Evolutionary conservation across 257 asterid species (phyloP), one percentile per base, ranked within the genome.

Genomic region (Perilla frutescens): DNA sequence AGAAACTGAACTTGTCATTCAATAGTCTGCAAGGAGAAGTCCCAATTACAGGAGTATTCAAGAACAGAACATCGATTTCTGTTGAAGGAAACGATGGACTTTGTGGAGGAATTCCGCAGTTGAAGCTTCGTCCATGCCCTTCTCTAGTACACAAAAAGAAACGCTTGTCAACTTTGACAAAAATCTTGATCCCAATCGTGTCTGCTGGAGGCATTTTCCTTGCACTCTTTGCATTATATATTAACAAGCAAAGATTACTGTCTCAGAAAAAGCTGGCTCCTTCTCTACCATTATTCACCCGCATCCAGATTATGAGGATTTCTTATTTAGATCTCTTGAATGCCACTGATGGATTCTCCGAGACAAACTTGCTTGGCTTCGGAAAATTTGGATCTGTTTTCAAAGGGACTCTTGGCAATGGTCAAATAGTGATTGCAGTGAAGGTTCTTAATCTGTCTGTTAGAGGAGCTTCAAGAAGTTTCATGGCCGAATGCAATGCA

Each of bases 381-480:
- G 65, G 47, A 4, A 36, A 11, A 36, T 59, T 59, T n/a, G 65
- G 65, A 59, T 13, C 26, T 1, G 65, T 59, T 13, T 59, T 12
- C 47, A 59, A 59, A 9, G 47, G 65, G 7, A 70, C 8, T 37
- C 53, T 79, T 1, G 72, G 54, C 0, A 55, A 73, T 15, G 68
- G 9, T 4, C 48, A 48, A 6, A 20, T 6, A 6, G 7, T 20
- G 26, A 62, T 73, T 7, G 81, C 81, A 2, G 66, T 83, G 0
- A 70, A 79, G 41, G 81, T 64, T 32, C 63, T 79, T 13, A 57
- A 82, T 50, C 66, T 73, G 12, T 34, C 45, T 14, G 66, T 63
- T 10, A 26, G 34, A 20, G 84, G 87, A 4, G 78, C 82, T 1
- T 62, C 71, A 7, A 82, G 70, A 41, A 79, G 82, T 56, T 76